Base-by-base conservation (phyloP, 768 basidiomycete genomes). In the Hortiboletus flavorubellus region DNA sequence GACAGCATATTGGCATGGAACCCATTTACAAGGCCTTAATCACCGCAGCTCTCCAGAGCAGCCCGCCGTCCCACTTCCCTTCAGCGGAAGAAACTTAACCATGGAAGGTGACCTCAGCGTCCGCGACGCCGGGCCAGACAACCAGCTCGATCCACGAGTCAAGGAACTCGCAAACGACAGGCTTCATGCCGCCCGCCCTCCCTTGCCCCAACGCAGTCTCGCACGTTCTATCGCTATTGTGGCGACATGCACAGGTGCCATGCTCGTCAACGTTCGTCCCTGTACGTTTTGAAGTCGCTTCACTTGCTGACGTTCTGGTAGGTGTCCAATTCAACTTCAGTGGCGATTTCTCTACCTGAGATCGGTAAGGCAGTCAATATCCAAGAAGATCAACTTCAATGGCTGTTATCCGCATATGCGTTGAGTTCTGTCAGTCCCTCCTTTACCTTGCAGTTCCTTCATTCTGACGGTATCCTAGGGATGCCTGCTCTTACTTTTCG, bases 401-500 rank as follows among this genome's bases (percentile, higher is more conserved):
- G 88, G 88, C 71, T 87, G 16, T 60, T 80, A 8, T 84, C 84
- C 23, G 86, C 85, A 0, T 90, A 85, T 62, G 72, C 87, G 1
- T 68, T 90, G 52, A 86, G 82, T 62, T 85, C 84, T 11, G 86
- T 86, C 12, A n/a, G 76, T 70, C n/a, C 31, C 42, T 33, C 65
- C 55, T n/a, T 34, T n/a, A 46, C 21, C 15, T 34, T 5, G 4
- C 6, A 14, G 8, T 2, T 9, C 0, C 37, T 21, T 35, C 33
- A 8, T 49, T 37, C 59, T 64, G 30, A 69, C 37, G 12, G 10
- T 35, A n/a, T n/a, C 21, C 30, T 18, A 90, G 89, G 89, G 86
- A 8, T 93, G 91, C 62, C 74, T 93, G 11, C 78, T 93, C 4
- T 76, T 93, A 10, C 78, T 91, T 12, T 84, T 82, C 29, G 92